Base-by-base conservation (phyloP, 805 yeast genomes). In the Suhomyces sp. region DNA sequence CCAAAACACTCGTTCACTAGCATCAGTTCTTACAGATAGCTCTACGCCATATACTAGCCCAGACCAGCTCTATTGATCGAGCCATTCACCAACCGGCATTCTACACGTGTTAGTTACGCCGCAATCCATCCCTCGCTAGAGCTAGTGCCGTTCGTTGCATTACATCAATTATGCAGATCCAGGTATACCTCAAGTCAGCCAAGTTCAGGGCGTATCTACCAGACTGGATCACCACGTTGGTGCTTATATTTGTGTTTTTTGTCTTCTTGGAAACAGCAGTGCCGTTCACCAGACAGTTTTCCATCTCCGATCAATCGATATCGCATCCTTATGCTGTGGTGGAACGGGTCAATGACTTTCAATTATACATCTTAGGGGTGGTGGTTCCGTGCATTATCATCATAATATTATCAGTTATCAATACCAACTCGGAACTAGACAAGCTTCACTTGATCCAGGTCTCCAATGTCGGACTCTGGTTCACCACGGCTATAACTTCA, bases 261-360 rank as follows among this genome's bases (percentile, higher is more conserved):
- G 33, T 56, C 17, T 60, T 71, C 10, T 70, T 73, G 6, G 75
- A 73, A 50, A 56, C 56, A 7, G 66, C 73, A 5, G 55, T 50
- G 49, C 78, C 77, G 9, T 73, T 72, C 52, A 50, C 59, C 33
- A 63, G 77, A 47, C 73, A 73, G 54, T 73, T 73, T 53, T 63
- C 65, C 24, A 50, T 70, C 22, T 53, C 58, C 27, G 76, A 73
- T 54, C 58, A 60, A 6, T 54, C 70, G 9, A 64, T 73, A 42
- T 66, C 71, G 36, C 76, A 73, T 57, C 77, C 77, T 6, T 72
- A 70, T 49, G 65, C 74, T 3, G 47, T 42, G 1, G 31, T 47
- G 2, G 77, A 73, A 54, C 57, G 75, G 12, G 74, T 73, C 31
- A 59, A 70, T 10, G 71, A 72, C 54, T 58, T 60, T 40, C 62